phyloP scores from a whole-genome alignment of 2,329 filamentous ascomycete species.

The Colletotrichum sp. region DNA sequence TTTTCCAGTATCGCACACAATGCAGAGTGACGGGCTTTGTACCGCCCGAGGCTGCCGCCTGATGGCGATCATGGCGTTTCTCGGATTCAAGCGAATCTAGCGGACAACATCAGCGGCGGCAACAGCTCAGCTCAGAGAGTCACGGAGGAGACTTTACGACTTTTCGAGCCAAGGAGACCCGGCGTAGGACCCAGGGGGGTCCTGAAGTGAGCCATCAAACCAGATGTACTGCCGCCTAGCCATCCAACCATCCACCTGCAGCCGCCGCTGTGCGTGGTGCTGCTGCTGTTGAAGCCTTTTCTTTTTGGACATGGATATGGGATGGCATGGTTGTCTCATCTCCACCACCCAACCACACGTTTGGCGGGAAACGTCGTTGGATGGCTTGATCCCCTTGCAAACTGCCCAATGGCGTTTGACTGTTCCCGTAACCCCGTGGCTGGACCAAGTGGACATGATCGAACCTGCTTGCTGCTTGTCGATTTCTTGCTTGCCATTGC shows the following conservation, averaged over 20 bases:
- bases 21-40: neutral
- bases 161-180: neutral
- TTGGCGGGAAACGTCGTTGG: constrained; percentile 3
- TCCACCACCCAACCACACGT: constrained; percentile 10
- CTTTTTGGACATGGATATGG: neutral
- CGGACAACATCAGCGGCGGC: neutral
- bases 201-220: neutral
- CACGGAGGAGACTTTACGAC: neutral
- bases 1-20: neutral
- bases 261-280: neutral
- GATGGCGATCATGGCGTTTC: constrained; percentile 11
- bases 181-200: neutral
- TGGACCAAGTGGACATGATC: neutral
- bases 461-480: neutral
- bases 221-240: neutral
- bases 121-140: neutral
- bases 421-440: constrained; percentile 4
- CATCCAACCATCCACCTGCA: constrained; percentile 15
- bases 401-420: constrained; percentile 6
- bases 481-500: neutral
- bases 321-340: constrained; percentile 17
- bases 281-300: constrained; percentile 5
- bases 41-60: neutral
- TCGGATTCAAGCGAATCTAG: constrained; percentile 2
- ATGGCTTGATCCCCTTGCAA: constrained; percentile 1